Percentiles rank a stretch among this genome's conserved stretches.
These are phyloP conservation scores for Huiozyma naganishii DNA, from an alignment of 805 yeast genomes.

Conservation along the genomic window DNA sequence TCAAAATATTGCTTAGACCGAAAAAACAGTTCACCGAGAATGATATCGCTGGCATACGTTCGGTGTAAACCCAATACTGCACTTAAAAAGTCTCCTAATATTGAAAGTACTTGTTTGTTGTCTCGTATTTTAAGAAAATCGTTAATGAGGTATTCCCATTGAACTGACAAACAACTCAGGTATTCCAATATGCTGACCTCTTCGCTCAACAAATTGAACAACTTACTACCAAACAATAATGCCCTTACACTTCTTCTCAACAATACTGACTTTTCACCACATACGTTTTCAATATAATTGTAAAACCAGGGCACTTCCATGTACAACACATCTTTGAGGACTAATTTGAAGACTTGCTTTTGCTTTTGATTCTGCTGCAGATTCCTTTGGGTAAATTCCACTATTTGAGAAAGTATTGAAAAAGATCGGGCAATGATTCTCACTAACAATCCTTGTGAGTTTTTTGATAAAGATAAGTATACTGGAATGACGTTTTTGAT, in stretches of 20 bases:
- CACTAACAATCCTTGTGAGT: neutral
- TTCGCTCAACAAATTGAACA: conserved; percentile 18
- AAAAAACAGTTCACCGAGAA: conserved; percentile 15
- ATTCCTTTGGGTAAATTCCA: conserved; percentile 1
- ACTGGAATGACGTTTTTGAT: conserved; percentile 16
- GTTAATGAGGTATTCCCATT: conserved; percentile 13
- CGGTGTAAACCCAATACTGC: conserved; percentile 14
- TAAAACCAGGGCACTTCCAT: conserved; percentile 5
- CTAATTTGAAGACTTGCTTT: conserved; percentile 3
- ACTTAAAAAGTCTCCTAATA: conserved; percentile 8
- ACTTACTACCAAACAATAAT: conserved; percentile 25
- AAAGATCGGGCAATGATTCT: no score
- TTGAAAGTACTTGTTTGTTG: neutral
- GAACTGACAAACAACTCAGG: conserved; percentile 10
- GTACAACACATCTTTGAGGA: conserved; percentile 10
- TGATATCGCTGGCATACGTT: conserved; percentile 6
- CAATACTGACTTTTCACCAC: neutral
- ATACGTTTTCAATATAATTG: conserved; percentile 6
- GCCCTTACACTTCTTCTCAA: conserved; percentile 10
- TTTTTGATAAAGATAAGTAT: conserved; percentile 11
- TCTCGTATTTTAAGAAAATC: neutral
- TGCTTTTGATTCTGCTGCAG: neutral
- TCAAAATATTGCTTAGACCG: conserved; percentile 3
- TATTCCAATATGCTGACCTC: conserved; percentile 14
- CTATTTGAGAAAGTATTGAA: no score